These are phyloP conservation scores for Alternaria tenuissima DNA, from an alignment of 2,329 filamentous ascomycete species.

Conservation along the genomic window DNA sequence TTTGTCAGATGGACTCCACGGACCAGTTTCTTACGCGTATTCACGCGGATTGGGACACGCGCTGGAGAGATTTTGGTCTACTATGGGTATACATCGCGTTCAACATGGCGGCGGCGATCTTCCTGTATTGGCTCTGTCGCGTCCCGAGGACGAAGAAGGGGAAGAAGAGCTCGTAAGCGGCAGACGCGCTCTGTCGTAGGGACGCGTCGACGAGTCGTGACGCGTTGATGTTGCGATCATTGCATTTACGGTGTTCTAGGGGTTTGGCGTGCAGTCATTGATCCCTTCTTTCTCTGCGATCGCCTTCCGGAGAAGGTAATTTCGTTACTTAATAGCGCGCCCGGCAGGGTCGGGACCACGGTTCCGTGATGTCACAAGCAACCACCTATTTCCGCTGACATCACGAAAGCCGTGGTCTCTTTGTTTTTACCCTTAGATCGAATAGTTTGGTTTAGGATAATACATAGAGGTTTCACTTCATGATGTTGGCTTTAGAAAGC, in stretches of 20 bases:
- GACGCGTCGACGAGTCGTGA: background rate
- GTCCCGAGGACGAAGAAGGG: conserved; percentile 59
- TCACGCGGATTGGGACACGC: conserved; percentile 54
- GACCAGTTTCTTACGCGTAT: conserved; percentile 58
- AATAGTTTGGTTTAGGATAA: background rate
- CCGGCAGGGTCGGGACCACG: background rate
- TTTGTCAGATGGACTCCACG: conserved; percentile 57
- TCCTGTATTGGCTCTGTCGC: conserved; percentile 62
- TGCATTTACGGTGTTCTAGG: background rate
- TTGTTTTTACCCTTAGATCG: background rate
- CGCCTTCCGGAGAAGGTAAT: no score
- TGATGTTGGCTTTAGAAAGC: background rate
- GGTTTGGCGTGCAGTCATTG: no score
- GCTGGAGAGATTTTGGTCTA: conserved; percentile 68
- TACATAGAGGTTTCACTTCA: background rate
- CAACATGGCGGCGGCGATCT: conserved; percentile 57
- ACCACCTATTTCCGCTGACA: background rate
- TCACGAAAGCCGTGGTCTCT: background rate
- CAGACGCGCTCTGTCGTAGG: background rate
- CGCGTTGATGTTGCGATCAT: background rate
- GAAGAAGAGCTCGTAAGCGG: conserved; percentile 26
- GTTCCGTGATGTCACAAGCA: background rate
- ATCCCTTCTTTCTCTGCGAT: no score
- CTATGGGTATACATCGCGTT: conserved; percentile 61
- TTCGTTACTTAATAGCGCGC: background rate